Conservation (phyloP, 805 yeast genomes). For the Scheffersomyces amazonensis region DNA sequence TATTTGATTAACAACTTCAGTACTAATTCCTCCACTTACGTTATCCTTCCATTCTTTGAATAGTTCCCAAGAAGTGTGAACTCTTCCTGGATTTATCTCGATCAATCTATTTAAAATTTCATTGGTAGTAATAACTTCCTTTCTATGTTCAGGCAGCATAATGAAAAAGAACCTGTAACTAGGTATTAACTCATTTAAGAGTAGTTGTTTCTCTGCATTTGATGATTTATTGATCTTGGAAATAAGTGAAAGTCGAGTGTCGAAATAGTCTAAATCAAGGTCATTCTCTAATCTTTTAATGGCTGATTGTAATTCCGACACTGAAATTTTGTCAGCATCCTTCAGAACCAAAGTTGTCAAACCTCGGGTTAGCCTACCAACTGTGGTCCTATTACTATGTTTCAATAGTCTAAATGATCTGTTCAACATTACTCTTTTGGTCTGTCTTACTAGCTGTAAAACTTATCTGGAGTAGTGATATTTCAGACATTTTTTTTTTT, state of each 20-base stretch:
- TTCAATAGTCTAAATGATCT: no score
- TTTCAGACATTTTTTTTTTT: no score
- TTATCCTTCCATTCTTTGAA: conserved; percentile 22
- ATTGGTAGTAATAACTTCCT: conserved; percentile 11
- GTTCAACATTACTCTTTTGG: no score
- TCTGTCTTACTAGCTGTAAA: no score
- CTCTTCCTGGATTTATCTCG: conserved; percentile 52
- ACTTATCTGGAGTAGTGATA: no score
- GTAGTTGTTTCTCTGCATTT: conserved; percentile 9
- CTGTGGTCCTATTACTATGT: no score
- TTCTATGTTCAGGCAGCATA: conserved; percentile 10
- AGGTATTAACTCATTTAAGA: conserved; percentile 16
- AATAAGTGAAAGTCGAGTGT: conserved; percentile 9
- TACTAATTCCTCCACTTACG: neutral
- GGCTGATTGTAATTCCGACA: conserved; percentile 2
- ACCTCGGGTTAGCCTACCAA: no score
- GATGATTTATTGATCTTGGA: conserved; percentile 9
- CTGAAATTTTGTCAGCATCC: conserved; percentile 4
- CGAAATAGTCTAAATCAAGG: neutral
- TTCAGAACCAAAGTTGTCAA: no score
- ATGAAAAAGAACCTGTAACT: conserved; percentile 27
- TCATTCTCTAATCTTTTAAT: neutral
- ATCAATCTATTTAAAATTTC: conserved; percentile 24
- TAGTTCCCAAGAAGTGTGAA: conserved; percentile 47
- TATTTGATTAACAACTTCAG: conserved; percentile 3